Conservation (phyloP, 108 stramenopile genomes). For the Fistulifera solaris region DNA sequence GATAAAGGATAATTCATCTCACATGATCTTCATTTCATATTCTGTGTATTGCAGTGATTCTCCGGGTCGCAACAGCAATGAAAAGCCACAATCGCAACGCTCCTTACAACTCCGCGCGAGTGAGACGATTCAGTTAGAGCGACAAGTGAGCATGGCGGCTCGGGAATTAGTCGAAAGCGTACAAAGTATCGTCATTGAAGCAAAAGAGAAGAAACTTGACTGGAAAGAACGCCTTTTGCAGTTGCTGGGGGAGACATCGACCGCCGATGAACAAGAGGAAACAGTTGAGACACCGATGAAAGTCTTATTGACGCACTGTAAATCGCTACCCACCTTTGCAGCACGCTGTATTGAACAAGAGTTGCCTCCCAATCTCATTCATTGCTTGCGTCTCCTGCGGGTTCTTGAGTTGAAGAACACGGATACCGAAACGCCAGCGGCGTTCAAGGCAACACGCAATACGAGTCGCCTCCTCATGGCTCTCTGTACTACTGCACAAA, state of each 20-base stretch:
- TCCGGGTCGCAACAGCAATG: no score
- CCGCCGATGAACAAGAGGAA: not conserved
- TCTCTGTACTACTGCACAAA: conserved; percentile 69
- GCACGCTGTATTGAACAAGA: conserved; percentile 88
- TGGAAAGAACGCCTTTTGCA: conserved; percentile 63
- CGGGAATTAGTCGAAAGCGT: conserved; percentile 70
- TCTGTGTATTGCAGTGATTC: no score
- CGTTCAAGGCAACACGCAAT: conserved; percentile 58
- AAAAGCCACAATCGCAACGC: no score
- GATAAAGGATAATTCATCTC: no score
- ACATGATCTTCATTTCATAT: no score
- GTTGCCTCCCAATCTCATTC: conserved; percentile 90
- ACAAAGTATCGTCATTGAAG: conserved; percentile 71
- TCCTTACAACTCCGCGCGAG: not conserved
- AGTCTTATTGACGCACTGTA: conserved; percentile 51
- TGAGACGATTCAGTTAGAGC: conserved; percentile 36
- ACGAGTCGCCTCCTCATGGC: conserved; percentile 68
- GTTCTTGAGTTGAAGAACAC: conserved; percentile 87
- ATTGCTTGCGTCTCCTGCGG: conserved; percentile 85
- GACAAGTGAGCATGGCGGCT: conserved; percentile 57
- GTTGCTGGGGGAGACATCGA: conserved; percentile 33
- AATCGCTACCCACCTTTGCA: conserved; percentile 63
- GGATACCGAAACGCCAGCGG: conserved; percentile 14
- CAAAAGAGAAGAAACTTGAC: conserved; percentile 42
- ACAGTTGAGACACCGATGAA: conserved; percentile 44